Conservation (phyloP, 192 early-diverging fungal species). For the Backusella tuberculispora region DNA sequence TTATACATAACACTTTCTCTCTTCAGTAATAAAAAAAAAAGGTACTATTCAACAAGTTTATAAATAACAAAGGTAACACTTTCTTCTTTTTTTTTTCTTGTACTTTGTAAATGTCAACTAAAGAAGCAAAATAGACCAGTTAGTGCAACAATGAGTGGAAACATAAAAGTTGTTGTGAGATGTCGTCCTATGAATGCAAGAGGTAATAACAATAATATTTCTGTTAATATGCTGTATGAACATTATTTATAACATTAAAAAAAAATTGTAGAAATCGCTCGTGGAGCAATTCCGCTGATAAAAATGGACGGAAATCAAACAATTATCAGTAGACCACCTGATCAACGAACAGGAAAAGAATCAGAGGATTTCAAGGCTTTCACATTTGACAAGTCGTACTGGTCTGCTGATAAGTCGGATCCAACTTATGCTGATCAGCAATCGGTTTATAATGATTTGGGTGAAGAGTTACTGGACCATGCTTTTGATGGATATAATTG, state of each 20-base stretch:
- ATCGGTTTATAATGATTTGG: conserved; percentile 76
- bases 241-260: not conserved
- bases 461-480: conserved; percentile 81
- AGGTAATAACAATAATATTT: conserved; percentile 42
- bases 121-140: not conserved
- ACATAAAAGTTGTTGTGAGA: conserved; percentile 78
- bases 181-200: conserved; percentile 78
- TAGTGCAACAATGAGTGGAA: conserved; percentile 35
- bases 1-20: no score
- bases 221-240: not conserved
- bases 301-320: conserved; percentile 78
- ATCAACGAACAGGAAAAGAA: conserved; percentile 42
- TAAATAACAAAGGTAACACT: not conserved
- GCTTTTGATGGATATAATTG: conserved; percentile 91
- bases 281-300: conserved; percentile 67
- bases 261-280: conserved; percentile 53
- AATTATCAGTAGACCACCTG: conserved; percentile 56
- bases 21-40: not conserved
- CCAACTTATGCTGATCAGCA: conserved; percentile 73
- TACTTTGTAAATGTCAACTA: not conserved
- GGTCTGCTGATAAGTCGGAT: conserved; percentile 72
- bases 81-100: not conserved
- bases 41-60: not conserved
- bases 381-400: conserved; percentile 89
- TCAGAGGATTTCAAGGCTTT: conserved; percentile 63